Evolutionary conservation across 208 protist species (phyloP), one percentile per base, ranked within the genome.

Genomic region (Crithidia acanthocephali): DNA sequence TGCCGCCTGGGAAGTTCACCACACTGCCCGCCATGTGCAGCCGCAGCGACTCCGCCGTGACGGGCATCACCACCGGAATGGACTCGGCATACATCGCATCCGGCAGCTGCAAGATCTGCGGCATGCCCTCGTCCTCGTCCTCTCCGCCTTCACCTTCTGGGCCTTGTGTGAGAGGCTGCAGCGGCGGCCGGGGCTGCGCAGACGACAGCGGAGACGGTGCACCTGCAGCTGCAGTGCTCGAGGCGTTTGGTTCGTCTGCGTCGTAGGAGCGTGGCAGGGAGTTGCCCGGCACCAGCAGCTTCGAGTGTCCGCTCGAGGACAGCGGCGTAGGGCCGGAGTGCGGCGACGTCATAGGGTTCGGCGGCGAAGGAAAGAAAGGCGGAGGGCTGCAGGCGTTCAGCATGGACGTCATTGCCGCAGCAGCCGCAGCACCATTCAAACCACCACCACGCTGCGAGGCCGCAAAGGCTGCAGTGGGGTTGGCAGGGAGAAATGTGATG

Each of bases 31-130:
- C 28, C 18, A 74, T 37, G 59, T 79, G 74, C 23, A 73, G 66
- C 22, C 61, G 61, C 48, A 79, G 61, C 30, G 67, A 74, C 51
- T 68, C 74, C 16, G 60, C 60, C 35, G 74, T 79, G 23, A 79
- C 45, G 6, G 74, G 74, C 16, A 71, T 60, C 16, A 74, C 40
- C 9, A 74, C 25, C 9, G 72, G 51, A n/a, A 69, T 40, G 2
- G 64, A 66, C 37, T 50, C 62, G 20, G 64, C 9, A 35, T 25
- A 23, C 20, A 62, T 27, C 25, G 40, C 50, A 27, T 55, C 45
- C 8, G 45, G 53, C 42, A 74, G 69, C 42, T 55, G 48, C 25
- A 59, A 7, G 11, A 59, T n/a, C 37, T 74, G 42, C 23, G 40
- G 59, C 40, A 60, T 55, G 33, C 53, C 61, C 28, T 60, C 33